These are phyloP conservation scores for Plasmopara viticola DNA, from an alignment of 352 stramenopile genomes.

Conservation along the genomic window DNA sequence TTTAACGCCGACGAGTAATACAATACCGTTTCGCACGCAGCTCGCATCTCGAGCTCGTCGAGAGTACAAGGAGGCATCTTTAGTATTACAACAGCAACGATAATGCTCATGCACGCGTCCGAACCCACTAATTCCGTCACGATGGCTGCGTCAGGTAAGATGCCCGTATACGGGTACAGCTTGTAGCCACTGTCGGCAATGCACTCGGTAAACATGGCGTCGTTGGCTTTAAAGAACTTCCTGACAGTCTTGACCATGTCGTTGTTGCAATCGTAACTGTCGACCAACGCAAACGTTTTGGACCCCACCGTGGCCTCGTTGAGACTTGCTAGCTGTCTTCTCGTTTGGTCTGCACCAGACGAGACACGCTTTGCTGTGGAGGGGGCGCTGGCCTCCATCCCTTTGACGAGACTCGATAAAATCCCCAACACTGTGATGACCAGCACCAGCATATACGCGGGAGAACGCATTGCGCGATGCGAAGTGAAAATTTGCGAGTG, in stretches of 20 bases:
- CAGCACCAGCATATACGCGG: background rate
- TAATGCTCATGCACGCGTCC: conserved; percentile 40
- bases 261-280: conserved; percentile 38
- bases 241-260: conserved; percentile 31
- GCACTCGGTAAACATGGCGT: conserved; percentile 42
- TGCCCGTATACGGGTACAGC: conserved; percentile 54
- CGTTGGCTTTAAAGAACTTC: conserved; percentile 43
- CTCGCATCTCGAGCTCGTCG: conserved; percentile 40
- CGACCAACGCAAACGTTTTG: conserved; percentile 39
- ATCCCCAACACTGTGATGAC: background rate
- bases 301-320: conserved; percentile 28
- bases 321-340: conserved; percentile 21
- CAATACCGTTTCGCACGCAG: conserved; percentile 54
- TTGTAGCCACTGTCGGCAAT: conserved; percentile 42
- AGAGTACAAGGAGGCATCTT: conserved; percentile 46
- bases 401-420: background rate
- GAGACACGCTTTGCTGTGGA: background rate
- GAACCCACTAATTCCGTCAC: conserved; percentile 40
- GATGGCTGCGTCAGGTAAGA: conserved; percentile 31
- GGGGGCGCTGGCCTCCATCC: background rate
- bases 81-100: conserved; percentile 36
- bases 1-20: conserved; percentile 49
- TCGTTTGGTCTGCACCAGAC: background rate
- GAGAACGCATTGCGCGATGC: background rate
- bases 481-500: background rate